A percentile compares a stretch with the other conserved stretches of the same genome.
Evolutionary conservation across 805 yeast genomes (phyloP).

Genomic region (Ascoidea tarda): DNA sequence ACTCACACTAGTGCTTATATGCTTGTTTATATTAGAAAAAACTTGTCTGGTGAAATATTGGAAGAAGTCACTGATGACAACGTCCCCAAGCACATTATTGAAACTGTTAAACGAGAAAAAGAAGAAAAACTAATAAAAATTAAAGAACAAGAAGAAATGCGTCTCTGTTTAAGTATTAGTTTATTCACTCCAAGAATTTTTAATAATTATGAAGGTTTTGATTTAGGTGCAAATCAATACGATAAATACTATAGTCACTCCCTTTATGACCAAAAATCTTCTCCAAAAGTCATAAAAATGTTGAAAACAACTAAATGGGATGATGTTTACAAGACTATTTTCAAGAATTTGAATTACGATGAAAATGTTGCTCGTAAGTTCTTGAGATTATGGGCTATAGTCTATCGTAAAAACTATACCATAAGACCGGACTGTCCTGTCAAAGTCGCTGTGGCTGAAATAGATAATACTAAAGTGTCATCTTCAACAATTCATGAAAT

Average conservation of each 20-base stretch:
- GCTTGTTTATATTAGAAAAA: conserved; percentile 80
- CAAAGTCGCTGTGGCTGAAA: conserved; percentile 9
- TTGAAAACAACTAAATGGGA: conserved; percentile 40
- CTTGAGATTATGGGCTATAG: conserved; percentile 51
- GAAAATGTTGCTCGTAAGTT: conserved; percentile 16
- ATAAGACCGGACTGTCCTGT: conserved; percentile 41
- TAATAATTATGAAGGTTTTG: conserved; percentile 55
- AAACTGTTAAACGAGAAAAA: conserved; percentile 48
- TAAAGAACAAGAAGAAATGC: conserved; percentile 60
- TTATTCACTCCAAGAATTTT: conserved; percentile 37
- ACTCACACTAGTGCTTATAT: conserved; percentile 93
- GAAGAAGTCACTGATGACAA: conserved; percentile 35
- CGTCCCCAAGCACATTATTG: conserved; percentile 56
- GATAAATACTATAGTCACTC: not conserved
- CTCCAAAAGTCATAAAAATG: conserved; percentile 22
- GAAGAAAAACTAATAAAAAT: conserved; percentile 37
- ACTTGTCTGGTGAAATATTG: conserved; percentile 40
- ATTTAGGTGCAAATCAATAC: conserved; percentile 51
- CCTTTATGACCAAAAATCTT: not conserved
- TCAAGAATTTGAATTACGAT: conserved; percentile 24
- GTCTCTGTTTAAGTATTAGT: conserved; percentile 45
- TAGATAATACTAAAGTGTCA: conserved; percentile 2
- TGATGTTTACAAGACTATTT: conserved; percentile 35
- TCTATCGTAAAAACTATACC: conserved; percentile 58
- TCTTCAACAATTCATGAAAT: conserved; percentile 34